Conservation (phyloP, 2,329 filamentous ascomycete genomes). For the Byssochlamys sp. region DNA sequence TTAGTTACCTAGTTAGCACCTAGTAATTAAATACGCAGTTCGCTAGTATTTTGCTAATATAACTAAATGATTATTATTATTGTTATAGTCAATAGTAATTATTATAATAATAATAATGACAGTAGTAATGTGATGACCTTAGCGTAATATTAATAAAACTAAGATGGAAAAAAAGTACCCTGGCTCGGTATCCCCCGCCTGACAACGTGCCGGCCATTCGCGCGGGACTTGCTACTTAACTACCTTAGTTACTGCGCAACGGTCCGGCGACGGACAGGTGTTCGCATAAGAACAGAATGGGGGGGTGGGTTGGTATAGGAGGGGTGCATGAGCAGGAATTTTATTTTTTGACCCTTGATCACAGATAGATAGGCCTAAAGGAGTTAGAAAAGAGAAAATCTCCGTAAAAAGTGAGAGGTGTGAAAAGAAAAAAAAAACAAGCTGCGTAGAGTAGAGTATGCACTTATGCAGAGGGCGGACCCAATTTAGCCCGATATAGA, state of each 20-base stretch:
- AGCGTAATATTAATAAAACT: too few relatives aligned
- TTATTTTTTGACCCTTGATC: neutral
- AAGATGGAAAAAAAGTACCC: neutral
- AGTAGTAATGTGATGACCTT: too few relatives aligned
- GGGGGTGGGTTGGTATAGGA: neutral
- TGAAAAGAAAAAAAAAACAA: too few relatives aligned
- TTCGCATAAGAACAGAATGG: neutral
- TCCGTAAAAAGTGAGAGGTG: neutral
- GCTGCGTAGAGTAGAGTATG: too few relatives aligned
- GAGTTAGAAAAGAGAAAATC: neutral
- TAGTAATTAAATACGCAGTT: too few relatives aligned
- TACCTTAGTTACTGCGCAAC: too few relatives aligned
- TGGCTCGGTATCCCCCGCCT: neutral
- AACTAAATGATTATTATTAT: too few relatives aligned
- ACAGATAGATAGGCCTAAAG: neutral
- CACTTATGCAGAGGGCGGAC: neutral
- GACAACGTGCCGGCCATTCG: neutral
- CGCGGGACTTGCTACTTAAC: neutral
- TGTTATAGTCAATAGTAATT: too few relatives aligned
- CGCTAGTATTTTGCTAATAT: too few relatives aligned
- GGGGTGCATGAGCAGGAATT: neutral
- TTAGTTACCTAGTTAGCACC: too few relatives aligned
- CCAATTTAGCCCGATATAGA: neutral
- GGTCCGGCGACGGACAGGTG: neutral
- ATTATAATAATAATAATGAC: too few relatives aligned